A percentile compares a stretch with the other conserved stretches of the same genome.
Evolutionary conservation across 805 yeast genomes (phyloP).

Genomic region (Kregervanrija delftensis): DNA sequence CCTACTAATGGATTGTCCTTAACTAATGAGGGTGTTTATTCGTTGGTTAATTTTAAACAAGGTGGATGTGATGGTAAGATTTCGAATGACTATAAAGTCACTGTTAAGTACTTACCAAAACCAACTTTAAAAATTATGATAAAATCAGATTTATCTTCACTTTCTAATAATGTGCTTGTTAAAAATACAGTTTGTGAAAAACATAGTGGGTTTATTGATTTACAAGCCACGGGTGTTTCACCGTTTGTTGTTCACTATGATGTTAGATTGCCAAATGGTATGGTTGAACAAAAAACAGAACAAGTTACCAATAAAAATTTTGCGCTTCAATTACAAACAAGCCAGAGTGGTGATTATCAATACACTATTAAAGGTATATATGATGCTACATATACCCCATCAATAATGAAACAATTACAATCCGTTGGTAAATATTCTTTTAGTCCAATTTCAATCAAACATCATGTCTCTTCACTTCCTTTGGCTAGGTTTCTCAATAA

Average conservation of each 20-base stretch:
- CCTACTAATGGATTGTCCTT: slow-evolving; percentile 26
- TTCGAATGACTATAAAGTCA: slow-evolving; percentile 12
- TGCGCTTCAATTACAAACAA: slow-evolving; percentile 33
- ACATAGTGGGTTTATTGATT: slow-evolving; percentile 16
- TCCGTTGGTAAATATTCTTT: slow-evolving; percentile 17
- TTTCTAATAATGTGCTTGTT: slow-evolving; percentile 4
- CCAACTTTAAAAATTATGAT: slow-evolving; percentile 19
- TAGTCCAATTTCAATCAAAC: slow-evolving; percentile 35
- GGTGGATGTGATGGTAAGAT: slow-evolving; percentile 41
- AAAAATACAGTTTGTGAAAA: slow-evolving; percentile 20
- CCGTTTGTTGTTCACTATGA: slow-evolving; percentile 67
- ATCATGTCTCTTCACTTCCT: slow-evolving; percentile 60
- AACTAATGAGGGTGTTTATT: slow-evolving; percentile 37
- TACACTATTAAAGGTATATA: slow-evolving; percentile 55
- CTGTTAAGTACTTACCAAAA: slow-evolving; percentile 24
- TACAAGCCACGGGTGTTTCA: slow-evolving; percentile 50
- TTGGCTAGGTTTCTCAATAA: slow-evolving; percentile 28
- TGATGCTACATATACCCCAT: slow-evolving; percentile 54
- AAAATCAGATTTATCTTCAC: slow-evolving; percentile 2
- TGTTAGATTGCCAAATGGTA: slow-evolving; percentile 52
- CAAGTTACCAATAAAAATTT: slow-evolving; percentile 41
- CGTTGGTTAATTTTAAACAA: slow-evolving; percentile 31
- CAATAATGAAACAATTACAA: slow-evolving; percentile 26
- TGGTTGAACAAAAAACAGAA: slow-evolving; percentile 27
- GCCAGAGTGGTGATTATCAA: slow-evolving; percentile 50